These are phyloP conservation scores for Ceratocystis destructans DNA, from an alignment of 2,329 filamentous ascomycete species.

Conservation along the genomic window DNA sequence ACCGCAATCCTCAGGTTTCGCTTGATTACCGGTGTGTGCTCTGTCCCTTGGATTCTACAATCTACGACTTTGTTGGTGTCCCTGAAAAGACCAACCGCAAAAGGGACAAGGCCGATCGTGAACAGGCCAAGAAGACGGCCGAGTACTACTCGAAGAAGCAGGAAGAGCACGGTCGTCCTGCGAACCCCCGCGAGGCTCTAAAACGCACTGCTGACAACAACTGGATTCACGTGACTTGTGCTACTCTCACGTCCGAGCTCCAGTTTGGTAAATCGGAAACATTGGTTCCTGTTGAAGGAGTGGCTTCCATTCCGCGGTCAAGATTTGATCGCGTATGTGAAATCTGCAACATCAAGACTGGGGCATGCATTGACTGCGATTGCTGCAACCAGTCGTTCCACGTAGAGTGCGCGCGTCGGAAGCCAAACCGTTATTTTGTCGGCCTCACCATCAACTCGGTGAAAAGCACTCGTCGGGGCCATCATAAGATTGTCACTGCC, in stretches of 20 bases:
- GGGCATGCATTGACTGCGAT: constrained; percentile 76
- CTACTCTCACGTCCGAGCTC: constrained; percentile 81
- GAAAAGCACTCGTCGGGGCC: constrained; percentile 75
- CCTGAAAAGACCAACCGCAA: constrained; percentile 45
- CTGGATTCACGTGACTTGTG: constrained; percentile 93
- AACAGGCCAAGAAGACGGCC: constrained; percentile 63
- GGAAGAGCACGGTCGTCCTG: constrained; percentile 67
- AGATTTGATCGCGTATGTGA: constrained; percentile 70
- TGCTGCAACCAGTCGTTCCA: constrained; percentile 62
- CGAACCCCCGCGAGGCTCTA: constrained; percentile 74
- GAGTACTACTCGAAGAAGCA: constrained; percentile 76
- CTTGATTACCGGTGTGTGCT: constrained; percentile 89
- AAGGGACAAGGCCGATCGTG: constrained; percentile 73
- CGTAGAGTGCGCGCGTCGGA: constrained; percentile 74
- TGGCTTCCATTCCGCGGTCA: constrained; percentile 61
- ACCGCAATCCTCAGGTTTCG: constrained; percentile 83
- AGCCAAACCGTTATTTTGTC: constrained; percentile 54
- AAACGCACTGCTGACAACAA: constrained; percentile 95
- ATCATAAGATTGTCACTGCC: constrained; percentile 64
- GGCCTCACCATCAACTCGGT: constrained; percentile 85
- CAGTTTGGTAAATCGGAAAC: constrained; percentile 78
- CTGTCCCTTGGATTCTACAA: constrained; percentile 69
- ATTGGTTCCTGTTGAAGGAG: constrained; percentile 76
- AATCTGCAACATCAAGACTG: constrained; percentile 57
- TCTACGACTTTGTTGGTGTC: constrained; percentile 71